Percentiles rank a stretch among this genome's conserved stretches.
Evolutionary conservation across 2,329 filamentous ascomycete genomes (phyloP).

Genomic region (Bipolaris oryzae): DNA sequence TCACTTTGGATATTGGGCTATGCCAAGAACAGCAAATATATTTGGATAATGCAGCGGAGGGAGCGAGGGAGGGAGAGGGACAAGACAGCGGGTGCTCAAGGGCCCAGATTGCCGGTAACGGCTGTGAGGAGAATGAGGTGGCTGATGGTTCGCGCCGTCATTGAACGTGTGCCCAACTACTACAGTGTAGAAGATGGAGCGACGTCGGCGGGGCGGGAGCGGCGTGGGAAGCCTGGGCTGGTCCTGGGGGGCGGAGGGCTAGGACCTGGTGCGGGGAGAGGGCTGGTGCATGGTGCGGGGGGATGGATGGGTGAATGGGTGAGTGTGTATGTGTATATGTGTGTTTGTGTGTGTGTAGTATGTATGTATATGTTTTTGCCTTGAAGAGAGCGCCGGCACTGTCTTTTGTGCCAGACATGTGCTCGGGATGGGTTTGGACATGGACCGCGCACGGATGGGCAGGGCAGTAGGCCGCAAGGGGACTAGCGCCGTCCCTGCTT

Average conservation of each 20-base stretch:
- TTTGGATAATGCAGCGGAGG: slow-evolving; percentile 25
- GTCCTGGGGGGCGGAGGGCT: slow-evolving; percentile 24
- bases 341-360: no score
- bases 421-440: slow-evolving; percentile 28
- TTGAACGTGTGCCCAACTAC: slow-evolving; percentile 37
- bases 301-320: slow-evolving; percentile 21
- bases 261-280: slow-evolving; percentile 29
- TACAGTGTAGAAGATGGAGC: slow-evolving; percentile 18
- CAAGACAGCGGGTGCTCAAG: slow-evolving; percentile 25
- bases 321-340: background rate
- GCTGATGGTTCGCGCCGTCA: slow-evolving; percentile 51
- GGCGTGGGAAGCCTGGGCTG: slow-evolving; percentile 21
- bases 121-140: slow-evolving; percentile 52
- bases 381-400: slow-evolving; percentile 28
- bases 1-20: slow-evolving; percentile 26
- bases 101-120: slow-evolving; percentile 48
- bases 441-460: slow-evolving; percentile 14
- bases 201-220: slow-evolving; percentile 15
- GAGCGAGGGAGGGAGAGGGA: slow-evolving; percentile 10
- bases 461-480: slow-evolving; percentile 13
- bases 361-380: background rate
- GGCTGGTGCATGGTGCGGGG: slow-evolving; percentile 30
- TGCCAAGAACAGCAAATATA: slow-evolving; percentile 32
- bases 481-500: slow-evolving; percentile 17
- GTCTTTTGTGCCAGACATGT: slow-evolving; percentile 46